Conservation (phyloP, 768 basidiomycete species). For the Fomitopsis pulvina region DNA sequence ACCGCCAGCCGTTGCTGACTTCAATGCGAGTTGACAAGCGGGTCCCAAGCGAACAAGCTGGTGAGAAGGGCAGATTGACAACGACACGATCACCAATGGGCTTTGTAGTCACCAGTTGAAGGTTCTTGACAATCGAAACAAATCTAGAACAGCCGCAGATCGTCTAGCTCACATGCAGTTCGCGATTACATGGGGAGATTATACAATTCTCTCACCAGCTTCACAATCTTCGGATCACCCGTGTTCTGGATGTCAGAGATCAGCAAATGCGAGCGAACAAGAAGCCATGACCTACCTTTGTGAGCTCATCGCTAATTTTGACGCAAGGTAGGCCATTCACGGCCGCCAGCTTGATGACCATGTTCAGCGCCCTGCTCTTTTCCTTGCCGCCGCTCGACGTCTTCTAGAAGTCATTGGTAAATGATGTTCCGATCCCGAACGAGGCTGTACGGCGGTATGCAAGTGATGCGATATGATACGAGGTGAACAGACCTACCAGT, state of each 20-base stretch:
- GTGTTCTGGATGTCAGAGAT: constrained; percentile 34
- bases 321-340: constrained; percentile 74
- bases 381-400: constrained; percentile 37
- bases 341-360: constrained; percentile 86
- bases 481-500: constrained; percentile 33
- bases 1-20: too few relatives aligned
- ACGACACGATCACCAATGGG: too few relatives aligned
- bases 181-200: constrained; percentile 1
- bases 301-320: constrained; percentile 90
- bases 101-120: too few relatives aligned
- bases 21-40: too few relatives aligned
- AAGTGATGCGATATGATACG: constrained; percentile 4
- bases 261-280: not conserved
- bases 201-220: constrained; percentile 45
- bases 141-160: too few relatives aligned
- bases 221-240: constrained; percentile 42
- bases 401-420: constrained; percentile 81
- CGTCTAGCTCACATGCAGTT: not conserved
- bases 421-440: constrained; percentile 90
- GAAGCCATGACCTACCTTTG: constrained; percentile 45
- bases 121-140: too few relatives aligned
- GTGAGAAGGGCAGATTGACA: too few relatives aligned
- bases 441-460: constrained; percentile 41
- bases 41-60: too few relatives aligned
- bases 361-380: constrained; percentile 81